These are phyloP conservation scores for Coprinellus aureogranulatus DNA, from an alignment of 768 basidiomycete species.

Conservation along the genomic window DNA sequence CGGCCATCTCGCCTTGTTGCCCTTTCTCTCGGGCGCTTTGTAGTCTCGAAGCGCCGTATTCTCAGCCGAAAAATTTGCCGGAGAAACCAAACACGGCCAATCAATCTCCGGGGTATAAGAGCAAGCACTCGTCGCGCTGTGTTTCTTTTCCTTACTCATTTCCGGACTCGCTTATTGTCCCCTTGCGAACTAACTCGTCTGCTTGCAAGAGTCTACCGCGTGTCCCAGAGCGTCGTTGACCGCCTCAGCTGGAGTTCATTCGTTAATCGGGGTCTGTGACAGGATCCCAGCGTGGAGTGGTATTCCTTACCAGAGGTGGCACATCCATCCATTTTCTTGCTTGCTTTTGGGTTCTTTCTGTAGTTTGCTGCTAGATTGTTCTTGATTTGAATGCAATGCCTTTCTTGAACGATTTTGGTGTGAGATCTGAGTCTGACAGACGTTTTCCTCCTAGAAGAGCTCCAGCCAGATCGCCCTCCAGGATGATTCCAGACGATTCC, in stretches of 20 bases:
- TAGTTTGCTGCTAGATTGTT: too few species aligned
- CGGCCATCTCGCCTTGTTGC: slow-evolving; percentile 62
- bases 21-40: neutral
- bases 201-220: slow-evolving; percentile 14
- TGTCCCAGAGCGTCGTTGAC: slow-evolving; percentile 1
- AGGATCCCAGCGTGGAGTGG: slow-evolving; percentile 6
- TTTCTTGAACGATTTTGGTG: too few species aligned
- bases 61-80: neutral
- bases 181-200: slow-evolving; percentile 8
- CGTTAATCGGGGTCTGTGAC: slow-evolving; percentile 2
- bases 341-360: too few species aligned
- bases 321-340: too few species aligned
- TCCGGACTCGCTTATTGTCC: slow-evolving; percentile 11
- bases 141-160: slow-evolving; percentile 6
- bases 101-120: neutral
- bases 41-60: neutral
- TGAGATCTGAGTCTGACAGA: too few species aligned
- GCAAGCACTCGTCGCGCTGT: neutral
- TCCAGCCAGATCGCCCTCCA: too few species aligned
- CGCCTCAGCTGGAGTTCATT: slow-evolving; percentile 12
- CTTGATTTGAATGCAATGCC: too few species aligned
- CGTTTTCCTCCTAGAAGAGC: too few species aligned
- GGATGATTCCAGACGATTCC: too few species aligned
- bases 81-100: too few species aligned
- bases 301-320: slow-evolving; percentile 13